phyloP scores from a whole-genome alignment of 2,329 filamentous ascomycete genomes.

The Tricladium varicosporioides region DNA sequence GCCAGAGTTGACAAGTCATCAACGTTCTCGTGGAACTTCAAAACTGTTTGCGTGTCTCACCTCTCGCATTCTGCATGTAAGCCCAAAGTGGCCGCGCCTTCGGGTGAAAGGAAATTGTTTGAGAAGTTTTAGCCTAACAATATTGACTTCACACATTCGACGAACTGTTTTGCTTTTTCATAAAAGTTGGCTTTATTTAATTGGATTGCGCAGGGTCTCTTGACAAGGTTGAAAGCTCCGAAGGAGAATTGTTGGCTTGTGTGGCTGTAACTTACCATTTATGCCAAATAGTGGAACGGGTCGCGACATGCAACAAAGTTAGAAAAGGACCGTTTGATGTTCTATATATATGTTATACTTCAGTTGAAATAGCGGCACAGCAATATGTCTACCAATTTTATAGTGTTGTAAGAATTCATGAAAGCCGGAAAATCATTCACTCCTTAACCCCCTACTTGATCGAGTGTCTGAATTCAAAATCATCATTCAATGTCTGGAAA shows the following conservation, averaged over 20 bases:
- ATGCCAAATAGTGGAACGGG: constrained; percentile 11
- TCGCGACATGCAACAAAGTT: constrained; percentile 21
- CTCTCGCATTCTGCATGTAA: background rate
- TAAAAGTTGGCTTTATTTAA: background rate
- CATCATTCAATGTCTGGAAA: constrained; percentile 28
- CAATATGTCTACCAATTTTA: background rate
- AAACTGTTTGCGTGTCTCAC: too few species aligned
- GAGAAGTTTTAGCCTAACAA: background rate
- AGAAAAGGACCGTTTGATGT: background rate
- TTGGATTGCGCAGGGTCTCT: background rate
- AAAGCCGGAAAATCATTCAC: too few species aligned
- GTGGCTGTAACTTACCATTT: constrained; percentile 15
- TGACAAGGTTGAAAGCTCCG: background rate
- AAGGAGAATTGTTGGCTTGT: background rate
- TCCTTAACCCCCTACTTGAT: constrained; percentile 1
- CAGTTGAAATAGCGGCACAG: background rate
- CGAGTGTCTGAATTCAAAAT: constrained; percentile 22
- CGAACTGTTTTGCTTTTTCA: background rate
- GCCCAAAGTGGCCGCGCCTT: background rate
- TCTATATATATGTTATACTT: background rate
- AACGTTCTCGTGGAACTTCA: too few species aligned
- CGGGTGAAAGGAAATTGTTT: background rate
- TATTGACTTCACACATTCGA: background rate
- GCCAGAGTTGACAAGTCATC: too few species aligned
- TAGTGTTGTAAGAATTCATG: too few species aligned